These are phyloP conservation scores for Globisporangium paroecandrum DNA, from an alignment of 352 stramenopile species.

Conservation along the genomic window DNA sequence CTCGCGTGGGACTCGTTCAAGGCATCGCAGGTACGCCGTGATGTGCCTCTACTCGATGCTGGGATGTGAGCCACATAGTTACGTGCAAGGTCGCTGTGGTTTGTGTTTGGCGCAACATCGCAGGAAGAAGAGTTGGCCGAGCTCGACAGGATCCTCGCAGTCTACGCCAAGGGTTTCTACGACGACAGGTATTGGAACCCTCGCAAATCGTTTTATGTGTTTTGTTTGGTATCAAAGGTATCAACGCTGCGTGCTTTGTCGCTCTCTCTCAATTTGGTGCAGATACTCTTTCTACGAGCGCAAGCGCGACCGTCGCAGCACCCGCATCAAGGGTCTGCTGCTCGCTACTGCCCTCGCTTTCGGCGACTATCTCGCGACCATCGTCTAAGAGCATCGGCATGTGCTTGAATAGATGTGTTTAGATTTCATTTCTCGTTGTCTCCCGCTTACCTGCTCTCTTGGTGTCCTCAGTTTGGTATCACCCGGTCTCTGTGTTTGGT, in stretches of 20 bases:
- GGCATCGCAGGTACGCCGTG: constrained; percentile 42
- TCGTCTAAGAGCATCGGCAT: constrained; percentile 21
- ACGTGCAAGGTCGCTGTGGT: not conserved
- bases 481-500: not conserved
- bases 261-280: not conserved
- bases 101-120: not conserved
- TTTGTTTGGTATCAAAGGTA: not conserved
- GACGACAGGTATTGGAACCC: constrained; percentile 33
- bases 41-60: not conserved
- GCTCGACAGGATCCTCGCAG: constrained; percentile 48
- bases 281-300: constrained; percentile 57
- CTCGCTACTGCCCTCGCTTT: constrained; percentile 47
- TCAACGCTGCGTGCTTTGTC: not conserved
- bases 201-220: not conserved
- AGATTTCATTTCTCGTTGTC: not conserved
- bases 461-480: not conserved
- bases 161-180: constrained; percentile 75
- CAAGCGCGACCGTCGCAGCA: constrained; percentile 53
- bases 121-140: constrained; percentile 60
- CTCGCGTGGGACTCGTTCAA: constrained; percentile 60
- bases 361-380: constrained; percentile 47
- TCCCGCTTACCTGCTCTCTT: not conserved
- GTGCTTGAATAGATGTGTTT: constrained; percentile 9
- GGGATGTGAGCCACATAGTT: not conserved
- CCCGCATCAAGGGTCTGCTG: constrained; percentile 48